These are phyloP conservation scores for Ciborinia camelliae DNA, from an alignment of 2,329 filamentous ascomycete species.

Conservation along the genomic window DNA sequence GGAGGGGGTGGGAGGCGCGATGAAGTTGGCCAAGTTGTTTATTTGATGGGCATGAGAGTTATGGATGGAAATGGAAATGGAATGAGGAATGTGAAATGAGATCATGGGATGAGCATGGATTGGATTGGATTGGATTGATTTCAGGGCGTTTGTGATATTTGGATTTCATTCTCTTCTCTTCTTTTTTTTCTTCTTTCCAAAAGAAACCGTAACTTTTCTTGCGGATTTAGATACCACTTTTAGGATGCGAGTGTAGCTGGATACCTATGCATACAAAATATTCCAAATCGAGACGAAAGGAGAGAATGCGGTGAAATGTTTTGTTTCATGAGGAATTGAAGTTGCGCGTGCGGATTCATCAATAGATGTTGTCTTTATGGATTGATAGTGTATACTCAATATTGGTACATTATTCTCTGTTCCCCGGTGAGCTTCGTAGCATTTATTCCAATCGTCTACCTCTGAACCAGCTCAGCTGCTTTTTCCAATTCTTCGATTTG, in stretches of 20 bases:
- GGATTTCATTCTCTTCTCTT: not conserved
- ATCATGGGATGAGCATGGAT: not conserved
- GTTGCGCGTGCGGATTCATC: not conserved
- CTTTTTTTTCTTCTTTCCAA: not conserved
- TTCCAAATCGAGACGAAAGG: not conserved
- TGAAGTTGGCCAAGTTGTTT: conserved; percentile 38
- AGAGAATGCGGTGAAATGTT: not conserved
- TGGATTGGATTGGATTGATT: not conserved
- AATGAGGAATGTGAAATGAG: not conserved
- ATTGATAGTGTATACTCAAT: too few relatives aligned
- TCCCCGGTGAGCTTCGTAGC: too few relatives aligned
- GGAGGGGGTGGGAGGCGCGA: conserved; percentile 32
- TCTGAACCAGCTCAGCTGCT: not conserved
- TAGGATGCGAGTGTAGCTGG: not conserved
- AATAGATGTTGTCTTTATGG: too few relatives aligned
- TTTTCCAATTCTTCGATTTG: not conserved
- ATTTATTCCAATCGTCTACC: not conserved
- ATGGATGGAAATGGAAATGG: not conserved
- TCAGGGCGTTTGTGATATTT: conserved; percentile 1
- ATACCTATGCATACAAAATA: not conserved
- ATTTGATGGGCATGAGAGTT: conserved; percentile 29
- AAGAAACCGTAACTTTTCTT: not conserved
- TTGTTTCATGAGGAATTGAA: too few relatives aligned
- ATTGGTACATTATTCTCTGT: not conserved
- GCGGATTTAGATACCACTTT: conserved; percentile 4